Evolutionary conservation across 2,329 filamentous ascomycete genomes (phyloP).

Genomic region (Huntiella decipiens): DNA sequence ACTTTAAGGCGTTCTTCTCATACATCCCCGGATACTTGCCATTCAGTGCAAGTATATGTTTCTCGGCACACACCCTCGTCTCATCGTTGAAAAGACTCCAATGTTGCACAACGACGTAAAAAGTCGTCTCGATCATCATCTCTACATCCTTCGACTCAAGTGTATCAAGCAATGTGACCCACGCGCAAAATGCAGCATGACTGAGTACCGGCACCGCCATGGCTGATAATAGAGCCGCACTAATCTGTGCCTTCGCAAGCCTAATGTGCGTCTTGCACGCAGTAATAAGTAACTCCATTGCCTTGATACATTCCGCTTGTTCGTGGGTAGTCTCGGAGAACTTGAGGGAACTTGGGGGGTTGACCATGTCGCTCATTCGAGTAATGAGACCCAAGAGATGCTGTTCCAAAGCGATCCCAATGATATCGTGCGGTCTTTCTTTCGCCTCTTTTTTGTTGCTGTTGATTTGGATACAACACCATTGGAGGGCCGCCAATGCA

Average conservation of each 20-base stretch:
- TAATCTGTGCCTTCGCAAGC: constrained; percentile 78
- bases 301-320: constrained; percentile 58
- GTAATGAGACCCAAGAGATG: constrained; percentile 79
- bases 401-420: constrained; percentile 60
- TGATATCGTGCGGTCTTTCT: constrained; percentile 32
- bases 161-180: constrained; percentile 57
- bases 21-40: constrained; percentile 42
- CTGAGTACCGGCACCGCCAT: constrained; percentile 58
- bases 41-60: constrained; percentile 46
- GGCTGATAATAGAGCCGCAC: constrained; percentile 77
- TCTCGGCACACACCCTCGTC: constrained; percentile 39
- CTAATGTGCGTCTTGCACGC: constrained; percentile 55
- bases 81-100: constrained; percentile 49
- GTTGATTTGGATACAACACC: constrained; percentile 26
- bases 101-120: constrained; percentile 67
- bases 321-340: constrained; percentile 38
- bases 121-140: constrained; percentile 67
- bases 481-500: constrained; percentile 23
- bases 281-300: constrained; percentile 73
- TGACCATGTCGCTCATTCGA: constrained; percentile 59
- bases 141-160: constrained; percentile 65
- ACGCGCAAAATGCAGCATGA: constrained; percentile 62
- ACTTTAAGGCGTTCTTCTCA: constrained; percentile 46
- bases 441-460: constrained; percentile 25
- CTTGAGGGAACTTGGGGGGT: constrained; percentile 23